Base-by-base conservation (phyloP, 805 yeast genomes). In the Candida sanyiensis region DNA sequence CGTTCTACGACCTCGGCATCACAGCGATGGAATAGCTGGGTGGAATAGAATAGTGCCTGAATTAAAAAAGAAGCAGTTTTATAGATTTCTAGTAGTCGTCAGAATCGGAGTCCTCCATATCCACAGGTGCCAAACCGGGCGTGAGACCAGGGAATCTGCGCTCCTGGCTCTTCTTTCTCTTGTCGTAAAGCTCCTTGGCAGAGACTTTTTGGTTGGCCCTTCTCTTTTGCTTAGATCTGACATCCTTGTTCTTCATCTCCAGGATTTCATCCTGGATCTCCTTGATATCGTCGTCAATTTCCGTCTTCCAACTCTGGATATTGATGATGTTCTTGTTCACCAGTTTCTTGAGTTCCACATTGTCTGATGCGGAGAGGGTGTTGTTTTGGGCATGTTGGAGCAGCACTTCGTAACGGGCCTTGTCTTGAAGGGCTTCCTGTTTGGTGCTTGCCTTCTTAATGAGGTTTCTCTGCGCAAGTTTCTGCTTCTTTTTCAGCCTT, bases 81-180 rank as follows among this genome's bases (percentile, higher is more conserved):
- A 13, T 22, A 18, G 30, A 10, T 5, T 19, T 19, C 27, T 43
- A 48, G 26, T 48, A 47, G 26, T 58, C 63, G 15, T 57, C 62
- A 28, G 57, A 54, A 57, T 72, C 76, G 41, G 75, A 78, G 48
- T 76, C 80, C 31, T 74, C 71, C 47, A 69, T 65, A 25, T 78
- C 89, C 18, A 84, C 88, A 23, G 93, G 93, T 1, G 93, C 94
- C 59, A 84, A 69, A 45, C 94, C 94, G 1, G 93, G 94, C 0
- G 94, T 84, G 39, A 84, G 66, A 20, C 93, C 90, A 28, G 84
- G 62, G 43, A 60, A 67, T 32, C 38, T 40, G 11, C 17, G 26
- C 20, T 59, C 58, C 36, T 56, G 41, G 54, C 39, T 46, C 59
- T 21, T 47, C 37, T 39, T 49, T 8, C 32, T 48, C 39, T 48